phyloP scores from a whole-genome alignment of 1,139 yeast genomes.

The Saccharomycopsis phalli region DNA sequence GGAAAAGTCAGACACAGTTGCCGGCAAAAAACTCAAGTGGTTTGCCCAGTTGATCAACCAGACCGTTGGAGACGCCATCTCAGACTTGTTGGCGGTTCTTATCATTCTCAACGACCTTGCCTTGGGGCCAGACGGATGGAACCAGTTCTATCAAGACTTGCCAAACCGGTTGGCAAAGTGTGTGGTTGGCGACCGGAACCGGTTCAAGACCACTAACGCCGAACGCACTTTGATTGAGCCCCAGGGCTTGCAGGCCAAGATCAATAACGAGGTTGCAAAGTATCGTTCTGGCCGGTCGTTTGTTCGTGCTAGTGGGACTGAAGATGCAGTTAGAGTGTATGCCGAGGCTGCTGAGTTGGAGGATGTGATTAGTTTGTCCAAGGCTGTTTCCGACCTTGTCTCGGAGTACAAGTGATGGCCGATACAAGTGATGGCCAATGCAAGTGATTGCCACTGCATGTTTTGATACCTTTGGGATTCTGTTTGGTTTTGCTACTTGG shows the following conservation, averaged over 20 bases:
- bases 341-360: slow-evolving; percentile 68
- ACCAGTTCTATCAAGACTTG: slow-evolving; percentile 65
- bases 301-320: slow-evolving; percentile 97
- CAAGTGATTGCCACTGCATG: too few relatives aligned
- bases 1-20: slow-evolving; percentile 31
- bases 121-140: slow-evolving; percentile 65
- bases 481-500: too few relatives aligned
- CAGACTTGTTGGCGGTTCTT: slow-evolving; percentile 75
- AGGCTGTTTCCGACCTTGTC: slow-evolving; percentile 41
- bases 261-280: slow-evolving; percentile 55
- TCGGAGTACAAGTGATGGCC: too few relatives aligned
- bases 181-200: slow-evolving; percentile 69
- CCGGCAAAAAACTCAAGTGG: slow-evolving; percentile 44
- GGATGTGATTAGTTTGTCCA: slow-evolving; percentile 47
- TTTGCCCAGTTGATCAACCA: slow-evolving; percentile 77
- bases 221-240: slow-evolving; percentile 79
- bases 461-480: too few relatives aligned
- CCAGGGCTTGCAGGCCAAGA: slow-evolving; percentile 61
- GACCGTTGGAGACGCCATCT: slow-evolving; percentile 94
- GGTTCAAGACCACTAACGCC: slow-evolving; percentile 81
- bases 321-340: slow-evolving; percentile 91
- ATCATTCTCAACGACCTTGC: slow-evolving; percentile 51
- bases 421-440: too few relatives aligned
- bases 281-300: slow-evolving; percentile 70
- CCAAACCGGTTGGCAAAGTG: slow-evolving; percentile 82